phyloP scores from a whole-genome alignment of 2,329 filamentous ascomycete genomes.

The Coniochaeta ligniaria region DNA sequence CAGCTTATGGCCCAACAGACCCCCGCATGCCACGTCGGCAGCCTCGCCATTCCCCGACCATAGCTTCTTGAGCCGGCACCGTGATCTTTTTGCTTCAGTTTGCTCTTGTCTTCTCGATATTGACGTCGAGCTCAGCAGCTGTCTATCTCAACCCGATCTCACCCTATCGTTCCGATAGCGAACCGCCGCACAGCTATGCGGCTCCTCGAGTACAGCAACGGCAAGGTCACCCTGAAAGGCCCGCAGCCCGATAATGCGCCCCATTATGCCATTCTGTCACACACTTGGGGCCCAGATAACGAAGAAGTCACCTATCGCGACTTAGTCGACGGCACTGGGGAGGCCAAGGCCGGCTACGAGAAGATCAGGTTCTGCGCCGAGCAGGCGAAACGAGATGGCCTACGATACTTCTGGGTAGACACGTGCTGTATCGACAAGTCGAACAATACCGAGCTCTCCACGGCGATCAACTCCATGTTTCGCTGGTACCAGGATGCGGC shows the following conservation, averaged over 20 bases:
- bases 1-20: not conserved
- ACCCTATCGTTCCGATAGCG: not conserved
- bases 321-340: not conserved
- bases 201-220: not conserved
- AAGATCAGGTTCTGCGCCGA: conserved; percentile 1
- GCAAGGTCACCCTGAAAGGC: not conserved
- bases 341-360: not conserved
- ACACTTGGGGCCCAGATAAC: not conserved
- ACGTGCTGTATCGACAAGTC: conserved; percentile 1
- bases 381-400: not conserved
- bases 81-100: not conserved
- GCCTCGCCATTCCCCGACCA: not conserved
- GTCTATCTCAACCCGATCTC: too few species aligned
- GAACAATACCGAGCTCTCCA: not conserved
- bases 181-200: not conserved
- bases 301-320: not conserved
- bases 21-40: not conserved
- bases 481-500: not conserved
- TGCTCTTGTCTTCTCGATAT: not conserved
- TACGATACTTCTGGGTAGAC: conserved; percentile 1
- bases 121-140: not conserved
- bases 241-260: not conserved
- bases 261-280: not conserved
- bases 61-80: not conserved
- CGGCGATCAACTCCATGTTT: not conserved